These are phyloP conservation scores for Nakazawaea populi DNA, from an alignment of 805 yeast species.

Conservation along the genomic window DNA sequence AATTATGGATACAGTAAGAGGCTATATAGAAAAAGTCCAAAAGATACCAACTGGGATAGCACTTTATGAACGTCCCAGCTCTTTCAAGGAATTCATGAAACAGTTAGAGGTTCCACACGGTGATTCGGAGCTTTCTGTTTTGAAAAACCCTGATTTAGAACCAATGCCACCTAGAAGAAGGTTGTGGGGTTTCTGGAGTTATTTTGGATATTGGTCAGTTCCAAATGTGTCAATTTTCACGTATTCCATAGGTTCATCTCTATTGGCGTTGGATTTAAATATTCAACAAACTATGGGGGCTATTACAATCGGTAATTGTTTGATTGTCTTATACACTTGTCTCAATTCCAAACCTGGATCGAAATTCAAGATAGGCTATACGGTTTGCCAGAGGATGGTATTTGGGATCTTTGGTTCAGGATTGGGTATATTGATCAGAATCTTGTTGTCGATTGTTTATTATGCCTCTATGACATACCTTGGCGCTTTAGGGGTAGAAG, in stretches of 20 bases:
- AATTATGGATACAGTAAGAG: too few relatives aligned
- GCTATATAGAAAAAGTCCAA: too few relatives aligned
- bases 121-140: background rate
- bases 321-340: constrained; percentile 36
- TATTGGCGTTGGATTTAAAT: constrained; percentile 37
- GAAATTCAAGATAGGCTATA: constrained; percentile 45
- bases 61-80: too few relatives aligned
- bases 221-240: constrained; percentile 13
- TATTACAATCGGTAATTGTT: constrained; percentile 38
- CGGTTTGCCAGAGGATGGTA: constrained; percentile 35
- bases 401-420: constrained; percentile 43
- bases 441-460: constrained; percentile 40
- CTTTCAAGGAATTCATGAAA: background rate
- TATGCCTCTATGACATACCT: constrained; percentile 39
- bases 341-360: constrained; percentile 43
- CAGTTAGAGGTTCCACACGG: background rate
- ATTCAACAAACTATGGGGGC: constrained; percentile 41
- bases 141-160: constrained; percentile 32
- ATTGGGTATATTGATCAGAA: constrained; percentile 37
- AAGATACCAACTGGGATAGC: too few relatives aligned
- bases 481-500: constrained; percentile 37
- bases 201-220: constrained; percentile 36
- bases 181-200: constrained; percentile 41
- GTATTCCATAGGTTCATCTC: constrained; percentile 11
- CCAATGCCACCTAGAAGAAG: constrained; percentile 40